These are phyloP conservation scores for Blastocystis hominis DNA, from an alignment of 352 stramenopile species.

Conservation along the genomic window DNA sequence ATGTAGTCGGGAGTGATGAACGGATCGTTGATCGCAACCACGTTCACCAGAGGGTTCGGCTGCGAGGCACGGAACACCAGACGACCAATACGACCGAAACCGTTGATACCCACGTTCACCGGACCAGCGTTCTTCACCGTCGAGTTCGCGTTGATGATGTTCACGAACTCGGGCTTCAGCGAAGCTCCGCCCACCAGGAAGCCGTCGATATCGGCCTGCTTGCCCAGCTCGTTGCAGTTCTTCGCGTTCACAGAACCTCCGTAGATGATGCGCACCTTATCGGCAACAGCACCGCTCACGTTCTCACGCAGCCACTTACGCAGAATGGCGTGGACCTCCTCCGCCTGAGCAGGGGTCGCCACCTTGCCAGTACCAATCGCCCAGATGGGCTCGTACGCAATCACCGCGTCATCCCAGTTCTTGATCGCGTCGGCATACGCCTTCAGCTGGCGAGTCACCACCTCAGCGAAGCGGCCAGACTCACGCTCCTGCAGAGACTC, in stretches of 20 bases:
- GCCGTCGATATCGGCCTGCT: conserved; percentile 91
- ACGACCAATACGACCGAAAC: conserved; percentile 93
- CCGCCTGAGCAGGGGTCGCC: conserved; percentile 89
- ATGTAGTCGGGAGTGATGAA: conserved; percentile 92
- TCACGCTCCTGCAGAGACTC: conserved; percentile 87
- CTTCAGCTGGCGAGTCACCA: conserved; percentile 83
- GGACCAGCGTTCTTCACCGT: conserved; percentile 56
- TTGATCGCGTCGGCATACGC: conserved; percentile 74
- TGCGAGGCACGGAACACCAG: conserved; percentile 83
- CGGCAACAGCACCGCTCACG: conserved; percentile 77
- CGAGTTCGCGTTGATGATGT: conserved; percentile 84
- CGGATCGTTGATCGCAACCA: conserved; percentile 84
- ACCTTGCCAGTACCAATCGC: conserved; percentile 93
- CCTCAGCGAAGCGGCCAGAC: conserved; percentile 78
- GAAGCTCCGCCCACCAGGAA: too few species aligned
- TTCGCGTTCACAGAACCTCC: conserved; percentile 82
- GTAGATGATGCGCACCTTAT: conserved; percentile 88
- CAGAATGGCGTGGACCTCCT: conserved; percentile 89
- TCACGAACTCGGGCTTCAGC: conserved; percentile 88
- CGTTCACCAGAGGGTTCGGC: conserved; percentile 74
- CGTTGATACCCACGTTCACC: conserved; percentile 93
- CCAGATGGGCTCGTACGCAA: conserved; percentile 93
- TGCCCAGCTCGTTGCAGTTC: conserved; percentile 82
- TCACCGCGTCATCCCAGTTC: conserved; percentile 85
- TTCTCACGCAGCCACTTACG: conserved; percentile 82